phyloP scores from a whole-genome alignment of 2,329 filamentous ascomycete species.

The Dactylellina cionopaga region DNA sequence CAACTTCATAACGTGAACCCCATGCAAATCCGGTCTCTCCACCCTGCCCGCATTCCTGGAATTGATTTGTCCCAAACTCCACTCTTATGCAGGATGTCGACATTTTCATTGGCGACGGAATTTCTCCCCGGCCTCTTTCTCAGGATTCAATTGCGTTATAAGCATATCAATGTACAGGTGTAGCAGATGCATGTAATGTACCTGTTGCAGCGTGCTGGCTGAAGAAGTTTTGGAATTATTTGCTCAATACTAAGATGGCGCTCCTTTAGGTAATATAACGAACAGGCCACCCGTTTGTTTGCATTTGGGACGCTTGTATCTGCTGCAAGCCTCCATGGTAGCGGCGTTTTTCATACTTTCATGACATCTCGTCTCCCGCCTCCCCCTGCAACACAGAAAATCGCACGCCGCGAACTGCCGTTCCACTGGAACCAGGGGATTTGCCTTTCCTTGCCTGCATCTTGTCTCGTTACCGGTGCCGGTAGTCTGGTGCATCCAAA shows the following conservation, averaged over 20 bases:
- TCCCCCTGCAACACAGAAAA: constrained; percentile 38
- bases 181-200: constrained; percentile 9
- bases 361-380: constrained; percentile 8
- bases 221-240: too few species aligned
- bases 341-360: background rate
- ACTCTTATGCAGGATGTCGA: constrained; percentile 52
- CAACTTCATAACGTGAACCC: constrained; percentile 41
- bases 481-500: constrained; percentile 32
- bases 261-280: too few species aligned
- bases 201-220: background rate
- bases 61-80: constrained; percentile 46
- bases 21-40: constrained; percentile 36
- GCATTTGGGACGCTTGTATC: constrained; percentile 9
- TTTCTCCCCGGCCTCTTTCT: background rate
- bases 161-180: background rate
- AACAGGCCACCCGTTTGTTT: too few species aligned
- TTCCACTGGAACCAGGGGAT: constrained; percentile 28
- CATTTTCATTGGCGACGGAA: constrained; percentile 52
- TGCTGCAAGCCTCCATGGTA: constrained; percentile 23
- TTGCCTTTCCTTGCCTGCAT: constrained; percentile 11
- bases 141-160: constrained; percentile 39
- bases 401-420: constrained; percentile 14
- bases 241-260: too few species aligned
- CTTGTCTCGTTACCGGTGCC: constrained; percentile 37
- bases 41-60: constrained; percentile 48